Conservation (phyloP, 2,329 filamentous ascomycete genomes). For the Aureobasidium sp. region DNA sequence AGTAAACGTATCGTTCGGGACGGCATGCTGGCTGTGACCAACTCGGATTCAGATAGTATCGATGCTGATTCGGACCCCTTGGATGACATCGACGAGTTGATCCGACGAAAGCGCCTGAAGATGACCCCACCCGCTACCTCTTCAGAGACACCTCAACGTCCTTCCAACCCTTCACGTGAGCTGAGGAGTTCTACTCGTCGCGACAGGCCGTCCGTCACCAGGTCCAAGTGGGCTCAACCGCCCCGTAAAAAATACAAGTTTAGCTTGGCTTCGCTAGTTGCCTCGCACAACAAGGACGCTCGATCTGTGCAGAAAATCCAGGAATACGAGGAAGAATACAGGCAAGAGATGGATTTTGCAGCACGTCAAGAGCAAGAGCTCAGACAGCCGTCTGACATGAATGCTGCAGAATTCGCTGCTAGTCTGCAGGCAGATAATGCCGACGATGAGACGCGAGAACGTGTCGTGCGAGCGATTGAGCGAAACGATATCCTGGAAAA, state of each 20-base stretch:
- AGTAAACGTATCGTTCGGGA: slow-evolving; percentile 47
- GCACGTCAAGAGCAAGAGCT: slow-evolving; percentile 10
- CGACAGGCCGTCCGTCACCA: background rate
- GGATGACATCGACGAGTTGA: slow-evolving; percentile 23
- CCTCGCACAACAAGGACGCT: background rate
- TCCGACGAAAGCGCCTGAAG: slow-evolving; percentile 22
- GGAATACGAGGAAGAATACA: slow-evolving; percentile 19
- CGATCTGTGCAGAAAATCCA: slow-evolving; percentile 18
- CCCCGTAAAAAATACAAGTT: slow-evolving; percentile 18
- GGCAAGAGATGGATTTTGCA: slow-evolving; percentile 11
- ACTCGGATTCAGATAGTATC: slow-evolving; percentile 26
- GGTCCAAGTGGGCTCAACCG: background rate
- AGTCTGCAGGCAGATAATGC: slow-evolving; percentile 25
- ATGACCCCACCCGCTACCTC: slow-evolving; percentile 14
- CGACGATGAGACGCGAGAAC: slow-evolving; percentile 33
- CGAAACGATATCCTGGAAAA: slow-evolving; percentile 51
- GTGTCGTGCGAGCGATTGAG: slow-evolving; percentile 48
- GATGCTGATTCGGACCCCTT: slow-evolving; percentile 22
- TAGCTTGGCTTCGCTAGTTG: slow-evolving; percentile 20
- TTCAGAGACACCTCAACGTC: slow-evolving; percentile 5
- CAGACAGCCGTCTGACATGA: slow-evolving; percentile 7
- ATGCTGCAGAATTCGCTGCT: slow-evolving; percentile 26
- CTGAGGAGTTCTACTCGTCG: slow-evolving; percentile 3
- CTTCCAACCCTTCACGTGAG: slow-evolving; percentile 16
- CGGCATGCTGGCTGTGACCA: slow-evolving; percentile 43